Evolutionary conservation across 176 grass and related monocot genomes (phyloP), one percentile per base, ranked within the genome.

Genomic region (Echinochloa phyllopogon): DNA sequence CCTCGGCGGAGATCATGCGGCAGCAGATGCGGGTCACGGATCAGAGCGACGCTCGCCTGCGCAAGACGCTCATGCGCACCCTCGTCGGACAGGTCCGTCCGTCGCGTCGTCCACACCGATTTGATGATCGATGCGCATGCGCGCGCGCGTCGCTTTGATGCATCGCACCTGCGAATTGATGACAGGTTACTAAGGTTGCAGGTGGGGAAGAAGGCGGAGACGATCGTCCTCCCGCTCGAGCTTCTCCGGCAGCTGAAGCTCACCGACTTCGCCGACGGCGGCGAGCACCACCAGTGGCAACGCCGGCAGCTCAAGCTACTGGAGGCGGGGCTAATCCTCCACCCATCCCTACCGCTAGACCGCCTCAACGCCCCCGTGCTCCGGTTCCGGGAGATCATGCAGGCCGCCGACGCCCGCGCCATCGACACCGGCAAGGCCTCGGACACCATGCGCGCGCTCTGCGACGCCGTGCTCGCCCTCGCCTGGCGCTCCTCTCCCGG

Each of bases 1-100:
- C 96, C 25, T 98, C 96, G 10, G 91, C 91, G 0, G 96, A 98
- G 87, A 98, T 98, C 79, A 98, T 98, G 93, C 87, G 93, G 50
- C 93, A 92, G 77, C 93, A 98, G 67, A 98, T 98, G 96, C 84
- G 93, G 3, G 89, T 98, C 38, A 59, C 91, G 0, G 93, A 95
- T 49, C 86, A 88, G 62, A 90, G 85, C 58, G 96, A 98, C 63
- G 83, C 85, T 14, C 91, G 89, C 63, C 91, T 98, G 9, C 89
- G 93, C 50, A 98, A 98, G 89, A 98, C 96, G 75, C 89, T 98
- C 67, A 95, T 87, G 91, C 91, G 96, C 63, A 89, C 89, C 72
- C 84, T 95, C 89, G 87, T 98, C 50, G 96, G 96, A 0, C 93
- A 98, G 89, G 96, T 94, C 38, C 73, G 80, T n/a, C n/a, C n/a